Percentiles rank a stretch among this genome's conserved stretches.
phyloP scores from a whole-genome alignment of 163 green algal species.

The Coccomyxa subellipsoidea region DNA sequence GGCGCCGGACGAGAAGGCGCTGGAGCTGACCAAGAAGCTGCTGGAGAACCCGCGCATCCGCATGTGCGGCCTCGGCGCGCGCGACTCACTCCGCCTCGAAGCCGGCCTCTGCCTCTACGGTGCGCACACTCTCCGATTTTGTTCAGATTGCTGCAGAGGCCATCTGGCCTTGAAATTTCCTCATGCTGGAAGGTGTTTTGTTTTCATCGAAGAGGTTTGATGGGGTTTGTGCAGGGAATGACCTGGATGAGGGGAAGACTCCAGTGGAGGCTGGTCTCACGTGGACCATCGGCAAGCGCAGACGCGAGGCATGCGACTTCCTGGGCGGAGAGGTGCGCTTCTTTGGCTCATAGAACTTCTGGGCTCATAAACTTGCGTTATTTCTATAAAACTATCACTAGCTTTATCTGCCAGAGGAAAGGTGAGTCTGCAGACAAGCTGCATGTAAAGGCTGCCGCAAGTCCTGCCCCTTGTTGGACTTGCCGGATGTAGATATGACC shows the following conservation, averaged over 20 bases:
- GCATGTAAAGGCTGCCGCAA: neutral
- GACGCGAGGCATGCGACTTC: constrained; percentile 89
- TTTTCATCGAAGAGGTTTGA: too few species aligned
- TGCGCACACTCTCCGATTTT: constrained; percentile 9
- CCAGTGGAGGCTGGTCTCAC: constrained; percentile 96
- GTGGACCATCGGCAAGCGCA: constrained; percentile 95
- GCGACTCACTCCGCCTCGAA: constrained; percentile 95
- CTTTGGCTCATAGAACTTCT: neutral
- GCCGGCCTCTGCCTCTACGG: constrained; percentile 97
- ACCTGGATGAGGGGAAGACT: constrained; percentile 91
- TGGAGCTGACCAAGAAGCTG: constrained; percentile 74
- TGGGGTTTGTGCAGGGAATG: constrained; percentile 75
- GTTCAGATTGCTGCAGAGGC: neutral
- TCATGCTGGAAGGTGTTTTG: too few species aligned
- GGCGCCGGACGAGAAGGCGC: constrained; percentile 52
- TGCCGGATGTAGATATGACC: neutral
- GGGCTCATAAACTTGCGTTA: too few species aligned
- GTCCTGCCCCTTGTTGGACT: neutral
- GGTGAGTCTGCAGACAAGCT: too few species aligned
- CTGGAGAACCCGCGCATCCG: constrained; percentile 60
- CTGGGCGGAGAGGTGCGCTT: constrained; percentile 73
- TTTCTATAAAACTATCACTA: too few species aligned
- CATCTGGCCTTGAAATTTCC: neutral
- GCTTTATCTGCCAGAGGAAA: too few species aligned
- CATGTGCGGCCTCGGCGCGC: constrained; percentile 82